These are phyloP conservation scores for Saturnispora halmiae DNA, from an alignment of 805 yeast species.

Conservation along the genomic window DNA sequence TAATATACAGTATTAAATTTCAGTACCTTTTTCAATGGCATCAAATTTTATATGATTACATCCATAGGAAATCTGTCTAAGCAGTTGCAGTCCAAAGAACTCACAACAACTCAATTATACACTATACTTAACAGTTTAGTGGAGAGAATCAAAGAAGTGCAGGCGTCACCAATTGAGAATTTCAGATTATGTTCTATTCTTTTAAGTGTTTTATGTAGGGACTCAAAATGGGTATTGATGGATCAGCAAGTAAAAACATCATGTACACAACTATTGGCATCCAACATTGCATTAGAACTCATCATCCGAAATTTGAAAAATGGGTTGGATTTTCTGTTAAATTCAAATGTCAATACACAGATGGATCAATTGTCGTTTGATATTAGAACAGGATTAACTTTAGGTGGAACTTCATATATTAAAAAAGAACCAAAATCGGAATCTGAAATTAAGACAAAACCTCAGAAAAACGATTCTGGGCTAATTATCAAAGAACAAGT, in stretches of 20 bases:
- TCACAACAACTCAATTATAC: not conserved
- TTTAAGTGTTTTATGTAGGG: not conserved
- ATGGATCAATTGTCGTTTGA: constrained; percentile 1
- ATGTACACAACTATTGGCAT: constrained; percentile 12
- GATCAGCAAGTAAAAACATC: constrained; percentile 5
- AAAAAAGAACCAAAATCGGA: not conserved
- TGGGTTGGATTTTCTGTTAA: constrained; percentile 1
- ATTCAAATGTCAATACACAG: not conserved
- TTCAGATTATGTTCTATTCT: not conserved
- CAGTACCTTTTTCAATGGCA: too few relatives aligned
- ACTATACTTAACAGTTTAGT: constrained; percentile 1
- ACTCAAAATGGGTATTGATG: constrained; percentile 10
- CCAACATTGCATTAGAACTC: constrained; percentile 22
- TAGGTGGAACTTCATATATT: constrained; percentile 2
- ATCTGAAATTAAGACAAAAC: not conserved
- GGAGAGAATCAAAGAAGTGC: not conserved
- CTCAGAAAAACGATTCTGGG: too few relatives aligned
- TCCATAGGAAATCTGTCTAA: not conserved
- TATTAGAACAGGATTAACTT: not conserved
- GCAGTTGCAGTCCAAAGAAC: not conserved
- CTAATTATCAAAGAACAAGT: too few relatives aligned
- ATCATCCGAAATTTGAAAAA: constrained; percentile 6
- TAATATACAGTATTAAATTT: too few relatives aligned
- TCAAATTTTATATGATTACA: not conserved
- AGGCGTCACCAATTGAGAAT: not conserved